These are phyloP conservation scores for Chamaecrista fasciculata DNA, from an alignment of 306 rosid species.

Conservation along the genomic window DNA sequence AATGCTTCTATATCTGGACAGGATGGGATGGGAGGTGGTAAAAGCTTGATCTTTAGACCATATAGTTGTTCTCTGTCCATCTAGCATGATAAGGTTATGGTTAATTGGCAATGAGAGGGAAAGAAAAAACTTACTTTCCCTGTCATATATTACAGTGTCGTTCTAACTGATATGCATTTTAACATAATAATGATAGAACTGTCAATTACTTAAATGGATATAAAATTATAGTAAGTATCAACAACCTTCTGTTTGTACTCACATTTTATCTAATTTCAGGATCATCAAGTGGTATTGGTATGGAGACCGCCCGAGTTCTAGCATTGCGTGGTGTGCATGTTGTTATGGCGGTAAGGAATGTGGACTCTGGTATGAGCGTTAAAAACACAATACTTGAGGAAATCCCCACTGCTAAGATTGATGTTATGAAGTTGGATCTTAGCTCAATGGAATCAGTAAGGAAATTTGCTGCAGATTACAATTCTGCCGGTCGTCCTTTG, in stretches of 20 bases:
- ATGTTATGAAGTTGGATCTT: conserved; percentile 73
- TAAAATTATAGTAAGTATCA: not conserved
- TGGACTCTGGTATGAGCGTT: conserved; percentile 44
- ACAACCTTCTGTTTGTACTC: not conserved
- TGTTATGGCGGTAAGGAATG: conserved; percentile 81
- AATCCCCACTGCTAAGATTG: conserved; percentile 56
- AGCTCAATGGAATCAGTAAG: conserved; percentile 71
- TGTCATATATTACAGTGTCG: not conserved
- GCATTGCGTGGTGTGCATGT: conserved; percentile 76
- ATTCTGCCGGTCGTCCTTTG: conserved; percentile 62
- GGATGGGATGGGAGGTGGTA: not conserved
- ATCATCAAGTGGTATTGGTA: conserved; percentile 82
- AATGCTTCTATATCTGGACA: not conserved
- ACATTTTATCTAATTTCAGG: conserved; percentile 45
- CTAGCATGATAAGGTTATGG: not conserved
- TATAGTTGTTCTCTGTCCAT: not conserved
- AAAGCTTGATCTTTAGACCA: not conserved
- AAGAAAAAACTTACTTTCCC: not conserved
- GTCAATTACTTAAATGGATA: not conserved
- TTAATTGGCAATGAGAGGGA: not conserved
- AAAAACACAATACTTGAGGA: conserved; percentile 48
- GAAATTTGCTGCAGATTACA: conserved; percentile 62
- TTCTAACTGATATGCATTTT: not conserved
- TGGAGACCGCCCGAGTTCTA: conserved; percentile 69
- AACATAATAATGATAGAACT: not conserved